Conservation (phyloP, 2,329 filamentous ascomycete species). For the Aureobasidium sp. region DNA sequence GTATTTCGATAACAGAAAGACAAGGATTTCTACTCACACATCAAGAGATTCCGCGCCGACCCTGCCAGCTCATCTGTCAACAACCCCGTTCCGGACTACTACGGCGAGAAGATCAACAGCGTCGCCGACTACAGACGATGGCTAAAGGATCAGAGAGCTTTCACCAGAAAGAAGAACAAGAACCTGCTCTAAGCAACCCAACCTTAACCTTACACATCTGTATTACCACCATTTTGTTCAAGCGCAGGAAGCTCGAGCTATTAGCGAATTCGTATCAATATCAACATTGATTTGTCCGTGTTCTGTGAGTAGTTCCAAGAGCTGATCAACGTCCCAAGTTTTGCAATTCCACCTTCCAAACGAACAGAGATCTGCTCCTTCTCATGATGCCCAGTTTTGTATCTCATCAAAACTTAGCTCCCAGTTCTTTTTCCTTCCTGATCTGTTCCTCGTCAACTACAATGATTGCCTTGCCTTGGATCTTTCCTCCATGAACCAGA, state of each 20-base stretch:
- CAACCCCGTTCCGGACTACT: conserved; percentile 95
- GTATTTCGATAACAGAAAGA: conserved; percentile 57
- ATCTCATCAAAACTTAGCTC: conserved; percentile 25
- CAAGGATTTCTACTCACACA: conserved; percentile 81
- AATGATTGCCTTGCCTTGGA: conserved; percentile 48
- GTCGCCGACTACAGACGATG: conserved; percentile 86
- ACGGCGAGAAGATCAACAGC: conserved; percentile 95
- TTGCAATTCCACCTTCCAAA: neutral
- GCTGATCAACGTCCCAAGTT: neutral
- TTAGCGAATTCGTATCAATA: neutral
- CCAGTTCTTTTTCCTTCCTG: conserved; percentile 34
- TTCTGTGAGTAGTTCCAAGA: neutral
- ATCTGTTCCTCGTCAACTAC: conserved; percentile 44
- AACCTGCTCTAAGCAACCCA: conserved; percentile 46
- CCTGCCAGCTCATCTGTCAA: conserved; percentile 79
- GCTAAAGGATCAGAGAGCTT: conserved; percentile 95
- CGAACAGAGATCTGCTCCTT: no score
- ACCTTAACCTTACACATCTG: neutral
- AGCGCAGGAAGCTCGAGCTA: conserved; percentile 7
- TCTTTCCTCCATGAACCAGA: conserved; percentile 44
- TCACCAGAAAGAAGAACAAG: conserved; percentile 76
- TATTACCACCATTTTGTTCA: conserved; percentile 6
- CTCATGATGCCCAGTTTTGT: neutral
- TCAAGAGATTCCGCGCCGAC: conserved; percentile 88
- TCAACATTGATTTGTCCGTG: neutral